Percentiles rank a stretch among this genome's conserved stretches.
Evolutionary conservation across 2,329 filamentous ascomycete species (phyloP).

Genomic region (Xylaria hypoxylon): DNA sequence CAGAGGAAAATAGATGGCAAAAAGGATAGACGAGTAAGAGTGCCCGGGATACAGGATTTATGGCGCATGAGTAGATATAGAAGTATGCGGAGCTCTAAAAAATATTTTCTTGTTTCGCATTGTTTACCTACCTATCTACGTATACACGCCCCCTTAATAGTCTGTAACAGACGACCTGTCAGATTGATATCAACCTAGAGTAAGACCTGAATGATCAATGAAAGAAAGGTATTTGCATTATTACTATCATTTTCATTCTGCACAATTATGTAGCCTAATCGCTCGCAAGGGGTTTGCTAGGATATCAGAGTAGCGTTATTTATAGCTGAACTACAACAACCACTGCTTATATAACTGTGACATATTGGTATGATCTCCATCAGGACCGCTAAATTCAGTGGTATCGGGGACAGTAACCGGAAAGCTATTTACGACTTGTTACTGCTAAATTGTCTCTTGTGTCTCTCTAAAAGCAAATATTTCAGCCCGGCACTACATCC

Average conservation of each 20-base stretch:
- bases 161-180: neutral
- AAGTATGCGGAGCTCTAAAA: too few species aligned
- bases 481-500: neutral
- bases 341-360: neutral
- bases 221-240: too few species aligned
- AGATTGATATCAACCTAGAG: too few species aligned
- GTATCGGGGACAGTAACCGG: too few species aligned
- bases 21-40: neutral
- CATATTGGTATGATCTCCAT: neutral
- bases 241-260: neutral
- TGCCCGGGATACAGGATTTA: slow-evolving; percentile 6
- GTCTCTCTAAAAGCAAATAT: neutral
- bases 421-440: too few species aligned
- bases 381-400: too few species aligned
- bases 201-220: too few species aligned
- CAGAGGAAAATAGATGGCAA: neutral
- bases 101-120: too few species aligned
- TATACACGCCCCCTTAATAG: too few species aligned
- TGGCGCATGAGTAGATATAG: neutral
- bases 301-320: too few species aligned
- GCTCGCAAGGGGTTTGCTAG: neutral
- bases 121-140: too few species aligned
- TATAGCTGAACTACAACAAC: neutral
- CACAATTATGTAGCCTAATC: neutral
- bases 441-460: too few species aligned